Evolutionary conservation across 345 rosid genomes (phyloP).

Genomic region (Euphorbia pulcherrima): DNA sequence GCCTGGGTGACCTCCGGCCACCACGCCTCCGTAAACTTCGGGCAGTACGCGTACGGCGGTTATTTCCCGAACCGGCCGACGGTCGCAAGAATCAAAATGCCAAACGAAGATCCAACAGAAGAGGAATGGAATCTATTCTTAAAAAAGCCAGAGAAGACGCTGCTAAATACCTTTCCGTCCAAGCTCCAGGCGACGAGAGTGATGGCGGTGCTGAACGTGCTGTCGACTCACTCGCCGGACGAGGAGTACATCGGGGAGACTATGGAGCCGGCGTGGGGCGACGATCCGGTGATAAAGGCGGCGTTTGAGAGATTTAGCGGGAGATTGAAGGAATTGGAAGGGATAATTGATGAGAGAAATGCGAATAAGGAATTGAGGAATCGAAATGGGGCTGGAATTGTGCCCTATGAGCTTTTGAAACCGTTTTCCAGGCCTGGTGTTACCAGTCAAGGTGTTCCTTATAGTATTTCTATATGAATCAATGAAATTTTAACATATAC

Average conservation of each 20-base stretch:
- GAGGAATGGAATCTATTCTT: conserved; percentile 34
- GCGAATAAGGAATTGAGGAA: conserved; percentile 8
- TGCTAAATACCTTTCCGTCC: conserved; percentile 39
- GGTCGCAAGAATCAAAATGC: conserved; percentile 41
- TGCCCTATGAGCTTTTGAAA: conserved; percentile 25
- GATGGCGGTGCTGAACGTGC: conserved; percentile 19
- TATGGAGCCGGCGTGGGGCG: conserved; percentile 23
- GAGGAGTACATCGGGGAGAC: conserved; percentile 27
- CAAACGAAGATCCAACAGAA: conserved; percentile 32
- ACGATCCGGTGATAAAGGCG: conserved; percentile 23
- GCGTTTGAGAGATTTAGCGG: conserved; percentile 30
- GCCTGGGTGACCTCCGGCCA: conserved; percentile 47
- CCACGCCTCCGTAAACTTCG: conserved; percentile 54
- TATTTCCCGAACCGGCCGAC: conserved; percentile 54
- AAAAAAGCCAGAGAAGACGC: conserved; percentile 32
- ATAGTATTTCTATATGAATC: conserved; percentile 27
- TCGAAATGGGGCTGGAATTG: conserved; percentile 28
- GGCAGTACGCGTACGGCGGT: conserved; percentile 45
- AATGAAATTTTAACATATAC: neutral
- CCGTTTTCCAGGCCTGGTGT: conserved; percentile 27
- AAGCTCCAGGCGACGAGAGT: conserved; percentile 43
- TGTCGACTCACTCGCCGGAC: conserved; percentile 29
- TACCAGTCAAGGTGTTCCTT: conserved; percentile 27
- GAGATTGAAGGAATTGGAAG: conserved; percentile 20
- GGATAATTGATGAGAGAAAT: conserved; percentile 27